phyloP scores from a whole-genome alignment of 2,329 filamentous ascomycete species.

The Thermomyces lanuginosus region DNA sequence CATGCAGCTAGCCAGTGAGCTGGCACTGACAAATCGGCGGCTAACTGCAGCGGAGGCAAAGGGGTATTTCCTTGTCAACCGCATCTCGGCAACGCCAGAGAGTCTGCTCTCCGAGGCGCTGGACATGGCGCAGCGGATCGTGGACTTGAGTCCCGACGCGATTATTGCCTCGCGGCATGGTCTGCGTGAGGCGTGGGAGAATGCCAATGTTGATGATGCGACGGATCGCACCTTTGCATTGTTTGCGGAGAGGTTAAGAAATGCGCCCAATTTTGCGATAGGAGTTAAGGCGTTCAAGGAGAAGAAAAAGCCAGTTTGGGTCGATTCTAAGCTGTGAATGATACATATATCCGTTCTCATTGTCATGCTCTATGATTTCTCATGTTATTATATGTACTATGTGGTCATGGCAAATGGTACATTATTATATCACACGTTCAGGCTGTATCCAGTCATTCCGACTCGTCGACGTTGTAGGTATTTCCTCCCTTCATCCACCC shows the following conservation, averaged over 20 bases:
- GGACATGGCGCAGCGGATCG: conserved; percentile 44
- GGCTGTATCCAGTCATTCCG: no score
- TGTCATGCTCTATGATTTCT: not conserved
- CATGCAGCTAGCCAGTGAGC: conserved; percentile 51
- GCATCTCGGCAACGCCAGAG: conserved; percentile 31
- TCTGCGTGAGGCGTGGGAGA: conserved; percentile 57
- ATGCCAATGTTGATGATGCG: conserved; percentile 45
- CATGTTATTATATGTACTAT: no score
- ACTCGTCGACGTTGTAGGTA: no score
- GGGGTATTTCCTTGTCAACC: conserved; percentile 55
- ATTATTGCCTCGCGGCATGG: conserved; percentile 60
- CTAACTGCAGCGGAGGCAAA: conserved; percentile 45
- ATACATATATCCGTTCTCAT: no score
- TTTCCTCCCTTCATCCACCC: conserved; percentile 83
- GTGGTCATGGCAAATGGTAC: no score
- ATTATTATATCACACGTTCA: no score
- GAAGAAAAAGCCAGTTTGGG: conserved; percentile 53
- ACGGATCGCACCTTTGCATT: conserved; percentile 42
- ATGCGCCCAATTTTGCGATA: conserved; percentile 57
- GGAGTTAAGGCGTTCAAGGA: conserved; percentile 61
- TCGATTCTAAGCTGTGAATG: conserved; percentile 21
- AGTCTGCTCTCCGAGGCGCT: conserved; percentile 33
- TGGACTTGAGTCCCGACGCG: conserved; percentile 54
- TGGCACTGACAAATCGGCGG: conserved; percentile 48
- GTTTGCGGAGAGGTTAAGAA: conserved; percentile 44